Conservation (phyloP, 176 grass and related monocot genomes). For the Tillandsia leiboldiana region DNA sequence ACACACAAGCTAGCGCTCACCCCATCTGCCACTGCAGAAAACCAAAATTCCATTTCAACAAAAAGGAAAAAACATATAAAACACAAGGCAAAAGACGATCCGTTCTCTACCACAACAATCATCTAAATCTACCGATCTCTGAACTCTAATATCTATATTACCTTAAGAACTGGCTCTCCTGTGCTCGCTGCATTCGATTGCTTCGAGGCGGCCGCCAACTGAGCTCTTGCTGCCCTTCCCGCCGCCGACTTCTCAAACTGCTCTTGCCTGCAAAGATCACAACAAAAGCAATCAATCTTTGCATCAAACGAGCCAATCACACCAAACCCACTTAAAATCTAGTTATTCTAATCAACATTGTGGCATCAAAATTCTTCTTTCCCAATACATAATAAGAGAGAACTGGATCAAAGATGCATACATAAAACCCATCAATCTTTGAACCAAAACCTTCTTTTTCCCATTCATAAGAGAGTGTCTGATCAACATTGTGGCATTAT, state of each 20-base stretch:
- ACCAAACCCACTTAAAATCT: no score
- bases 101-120: not conserved
- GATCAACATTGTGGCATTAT: no score
- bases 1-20: constrained; percentile 21
- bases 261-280: constrained; percentile 35
- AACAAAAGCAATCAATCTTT: no score
- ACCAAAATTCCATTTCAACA: constrained; percentile 6
- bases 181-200: constrained; percentile 48
- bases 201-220: constrained; percentile 69
- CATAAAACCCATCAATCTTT: no score
- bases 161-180: constrained; percentile 90
- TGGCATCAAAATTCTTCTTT: no score
- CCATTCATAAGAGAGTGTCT: no score
- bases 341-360: no score
- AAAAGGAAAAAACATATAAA: constrained; percentile 13
- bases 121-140: not conserved
- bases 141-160: constrained; percentile 7
- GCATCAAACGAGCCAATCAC: no score
- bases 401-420: no score
- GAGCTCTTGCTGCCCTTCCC: constrained; percentile 69
- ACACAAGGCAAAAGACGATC: constrained; percentile 3
- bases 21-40: constrained; percentile 86
- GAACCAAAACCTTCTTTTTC: no score
- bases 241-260: constrained; percentile 76
- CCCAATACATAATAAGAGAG: no score